Evolutionary conservation across 495 filamentous ascomycete species (phyloP).

Genomic region (Penicillium parvum): DNA sequence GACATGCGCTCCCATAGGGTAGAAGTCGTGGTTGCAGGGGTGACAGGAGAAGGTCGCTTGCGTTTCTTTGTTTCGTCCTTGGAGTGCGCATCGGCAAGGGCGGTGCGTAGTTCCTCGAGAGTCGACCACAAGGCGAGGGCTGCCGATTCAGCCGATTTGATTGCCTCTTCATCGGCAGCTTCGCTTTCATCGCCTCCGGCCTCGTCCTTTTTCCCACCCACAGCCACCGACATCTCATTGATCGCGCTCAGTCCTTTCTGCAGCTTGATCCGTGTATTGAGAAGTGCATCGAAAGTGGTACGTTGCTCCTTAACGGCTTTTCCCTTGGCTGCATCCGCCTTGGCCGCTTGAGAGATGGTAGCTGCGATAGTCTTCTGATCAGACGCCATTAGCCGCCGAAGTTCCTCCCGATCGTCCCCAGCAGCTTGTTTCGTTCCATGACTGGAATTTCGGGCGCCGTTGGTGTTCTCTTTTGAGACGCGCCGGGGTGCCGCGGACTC

Average conservation of each 20-base stretch:
- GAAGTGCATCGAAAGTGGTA: slow-evolving; percentile 75
- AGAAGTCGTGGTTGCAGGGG: slow-evolving; percentile 43
- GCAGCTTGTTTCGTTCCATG: too few species aligned
- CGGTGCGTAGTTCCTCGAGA: slow-evolving; percentile 65
- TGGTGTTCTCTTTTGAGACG: too few species aligned
- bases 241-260: slow-evolving; percentile 82
- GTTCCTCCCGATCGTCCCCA: slow-evolving; percentile 49
- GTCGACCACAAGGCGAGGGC: slow-evolving; percentile 83
- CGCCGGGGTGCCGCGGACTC: too few species aligned
- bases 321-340: slow-evolving; percentile 79
- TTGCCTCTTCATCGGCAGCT: slow-evolving; percentile 35
- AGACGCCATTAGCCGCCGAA: slow-evolving; percentile 65
- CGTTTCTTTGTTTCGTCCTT: slow-evolving; percentile 53
- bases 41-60: slow-evolving; percentile 47
- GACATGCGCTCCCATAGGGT: slow-evolving; percentile 73
- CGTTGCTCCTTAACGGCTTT: slow-evolving; percentile 78
- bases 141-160: slow-evolving; percentile 81
- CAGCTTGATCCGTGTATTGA: slow-evolving; percentile 82
- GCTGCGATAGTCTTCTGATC: slow-evolving; percentile 66
- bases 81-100: slow-evolving; percentile 49
- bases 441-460: too few species aligned
- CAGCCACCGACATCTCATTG: slow-evolving; percentile 65
- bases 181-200: slow-evolving; percentile 33
- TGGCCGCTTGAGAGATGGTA: slow-evolving; percentile 66
- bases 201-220: slow-evolving; percentile 32